These are phyloP conservation scores for Inga laurina DNA, from an alignment of 306 rosid species.

Conservation along the genomic window DNA sequence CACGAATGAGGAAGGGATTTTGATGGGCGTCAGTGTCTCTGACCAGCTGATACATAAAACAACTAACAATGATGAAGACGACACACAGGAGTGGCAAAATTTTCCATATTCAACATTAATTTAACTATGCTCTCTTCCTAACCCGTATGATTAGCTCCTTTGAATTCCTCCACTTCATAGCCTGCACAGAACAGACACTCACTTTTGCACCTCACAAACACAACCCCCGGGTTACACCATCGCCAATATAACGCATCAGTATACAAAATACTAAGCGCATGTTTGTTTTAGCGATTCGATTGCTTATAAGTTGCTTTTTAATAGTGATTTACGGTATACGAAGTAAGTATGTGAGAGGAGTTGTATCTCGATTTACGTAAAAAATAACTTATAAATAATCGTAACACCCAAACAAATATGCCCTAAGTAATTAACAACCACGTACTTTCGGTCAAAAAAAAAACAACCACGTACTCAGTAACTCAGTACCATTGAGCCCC, in stretches of 20 bases:
- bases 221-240: neutral
- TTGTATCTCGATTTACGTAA: no score
- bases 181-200: neutral
- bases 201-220: neutral
- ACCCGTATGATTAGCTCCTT: neutral
- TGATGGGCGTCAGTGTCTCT: neutral
- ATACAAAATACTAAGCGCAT: no score
- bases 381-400: no score
- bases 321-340: no score
- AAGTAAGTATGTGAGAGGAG: no score
- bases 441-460: no score
- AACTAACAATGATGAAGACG: neutral
- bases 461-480: no score
- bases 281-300: no score
- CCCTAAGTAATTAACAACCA: no score
- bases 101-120: neutral
- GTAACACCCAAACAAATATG: no score
- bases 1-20: neutral
- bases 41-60: neutral
- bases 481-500: no score
- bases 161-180: neutral
- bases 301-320: no score
- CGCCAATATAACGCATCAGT: neutral
- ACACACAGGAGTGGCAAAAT: neutral
- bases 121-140: neutral